Evolutionary conservation across 1,139 yeast genomes (phyloP), one percentile per base, ranked within the genome.

Genomic region (Suhomyces terraborum): DNA sequence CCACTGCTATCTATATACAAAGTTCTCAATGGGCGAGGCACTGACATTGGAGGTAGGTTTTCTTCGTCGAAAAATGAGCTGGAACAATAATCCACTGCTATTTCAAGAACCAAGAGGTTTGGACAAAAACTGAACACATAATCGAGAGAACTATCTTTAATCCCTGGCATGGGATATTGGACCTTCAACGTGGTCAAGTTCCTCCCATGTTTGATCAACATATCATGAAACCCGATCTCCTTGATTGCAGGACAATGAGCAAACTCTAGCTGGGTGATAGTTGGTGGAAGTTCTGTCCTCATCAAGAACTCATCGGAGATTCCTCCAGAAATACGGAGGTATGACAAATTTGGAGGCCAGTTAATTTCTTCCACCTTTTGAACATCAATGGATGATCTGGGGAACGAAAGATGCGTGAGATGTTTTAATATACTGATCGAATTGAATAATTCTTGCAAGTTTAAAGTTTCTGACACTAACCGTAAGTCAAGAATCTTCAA

Each of bases 381-480:
- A 52, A 95, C 84, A 39, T 83, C 83, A 9, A 91, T 78, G 0
- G 96, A 88, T 1, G 95, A 84, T 46, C 98, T 69, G 1, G 98
- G 98, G 52, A 93, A 91, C 26, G 93, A 84, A 36, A 93, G 66
- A 47, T 84, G 85, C 26, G 88, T 87, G 38, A 93, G 69, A 14
- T 75, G 56, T 32, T 74, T 73, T 26, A 87, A 75, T 41, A 76
- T 77, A 36, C 75, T 72, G 32, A 93, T 86, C 2, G 96, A 86
- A 32, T 72, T 71, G 61, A 93, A 89, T 10, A 93, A 66, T 55
- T 88, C 91, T 34, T 82, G 78, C 41, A 93, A 66, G 51, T 89
- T 89, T 8, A 93, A 84, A 0, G 95, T 88, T 61, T 91, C 98
- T 3, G 96, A 86, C 1, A 93, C 97, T 29, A 89, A 72, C n/a